Base-by-base conservation (phyloP, 345 rosid genomes). In the Euphorbia lathyris region DNA sequence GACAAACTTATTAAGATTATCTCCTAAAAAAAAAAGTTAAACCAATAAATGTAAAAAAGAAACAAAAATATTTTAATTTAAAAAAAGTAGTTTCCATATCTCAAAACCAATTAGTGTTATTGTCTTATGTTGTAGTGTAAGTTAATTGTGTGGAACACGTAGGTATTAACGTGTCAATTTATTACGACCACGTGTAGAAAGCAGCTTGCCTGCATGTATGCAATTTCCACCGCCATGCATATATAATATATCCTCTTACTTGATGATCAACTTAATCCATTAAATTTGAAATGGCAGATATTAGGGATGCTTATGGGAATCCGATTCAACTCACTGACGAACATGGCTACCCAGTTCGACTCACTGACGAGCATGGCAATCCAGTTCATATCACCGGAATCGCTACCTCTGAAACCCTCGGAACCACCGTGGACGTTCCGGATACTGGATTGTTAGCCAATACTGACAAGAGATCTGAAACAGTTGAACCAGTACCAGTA, bases 251-350 rank as follows among this genome's bases (percentile, higher is more conserved):
- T 6, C 36, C 63, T 67, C 66, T 19, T 22, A n/a, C n/a, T n/a
- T n/a, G n/a, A n/a, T n/a, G n/a, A n/a, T n/a, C n/a, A n/a, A n/a
- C n/a, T n/a, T n/a, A 23, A 30, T 34, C 38, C 38, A 34, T 34
- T 34, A 34, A 34, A 34, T 34, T 34, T 34, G n/a, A 27, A 42
- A 68, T 68, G 63, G 64, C 72, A 23, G 79, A 84, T 42, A 10
- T 93, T 65, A 73, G 77, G 69, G 97, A 93, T 43, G 86, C 84
- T 51, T 11, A 67, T 13, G 96, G 90, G 3, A 89, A 87, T 60
- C 86, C 82, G 4, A 56, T 89, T 68, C 77, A 70, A 53, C 78
- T 87, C 3, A 87, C 86, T 0, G 94, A 86, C 38, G 75, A 79
- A 63, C 74, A 53, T 0, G 90, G 96, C 6, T 79, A 82, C 77